These are phyloP conservation scores for Firmiana major DNA, from an alignment of 345 rosid species.

Conservation along the genomic window DNA sequence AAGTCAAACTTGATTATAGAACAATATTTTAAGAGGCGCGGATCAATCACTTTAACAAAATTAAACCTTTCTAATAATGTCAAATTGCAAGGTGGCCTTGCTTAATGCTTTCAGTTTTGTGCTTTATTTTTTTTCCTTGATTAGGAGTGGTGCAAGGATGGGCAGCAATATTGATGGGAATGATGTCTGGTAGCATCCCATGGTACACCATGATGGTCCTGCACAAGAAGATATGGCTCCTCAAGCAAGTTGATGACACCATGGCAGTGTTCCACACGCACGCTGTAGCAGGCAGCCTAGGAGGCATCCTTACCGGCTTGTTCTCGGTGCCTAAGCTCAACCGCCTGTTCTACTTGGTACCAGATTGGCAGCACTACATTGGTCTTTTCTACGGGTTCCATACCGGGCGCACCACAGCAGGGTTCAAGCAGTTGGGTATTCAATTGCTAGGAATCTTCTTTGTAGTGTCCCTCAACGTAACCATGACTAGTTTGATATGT, in stretches of 20 bases:
- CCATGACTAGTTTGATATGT: slow-evolving; percentile 44
- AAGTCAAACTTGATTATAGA: too few species aligned
- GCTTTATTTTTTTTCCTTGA: not conserved
- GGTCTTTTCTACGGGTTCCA: slow-evolving; percentile 52
- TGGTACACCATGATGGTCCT: slow-evolving; percentile 79
- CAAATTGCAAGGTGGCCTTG: not conserved
- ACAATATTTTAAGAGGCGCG: too few species aligned
- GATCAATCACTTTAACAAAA: too few species aligned
- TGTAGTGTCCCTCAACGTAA: slow-evolving; percentile 31
- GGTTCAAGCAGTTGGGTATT: slow-evolving; percentile 53
- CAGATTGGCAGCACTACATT: slow-evolving; percentile 40
- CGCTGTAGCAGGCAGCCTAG: slow-evolving; percentile 60
- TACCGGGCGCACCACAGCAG: slow-evolving; percentile 23
- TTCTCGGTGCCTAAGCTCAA: slow-evolving; percentile 59
- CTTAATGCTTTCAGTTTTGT: not conserved
- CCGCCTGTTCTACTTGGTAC: slow-evolving; percentile 41
- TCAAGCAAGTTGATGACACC: slow-evolving; percentile 61
- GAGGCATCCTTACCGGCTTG: slow-evolving; percentile 62
- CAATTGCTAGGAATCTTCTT: slow-evolving; percentile 52
- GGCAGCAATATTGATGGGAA: slow-evolving; percentile 67
- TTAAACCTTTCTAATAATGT: too few species aligned
- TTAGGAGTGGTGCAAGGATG: slow-evolving; percentile 70
- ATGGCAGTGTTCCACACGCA: slow-evolving; percentile 75
- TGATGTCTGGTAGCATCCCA: slow-evolving; percentile 65
- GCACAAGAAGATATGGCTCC: slow-evolving; percentile 55